Base-by-base conservation (phyloP, 495 filamentous ascomycete species). In the Sphaerosporella brunnea region DNA sequence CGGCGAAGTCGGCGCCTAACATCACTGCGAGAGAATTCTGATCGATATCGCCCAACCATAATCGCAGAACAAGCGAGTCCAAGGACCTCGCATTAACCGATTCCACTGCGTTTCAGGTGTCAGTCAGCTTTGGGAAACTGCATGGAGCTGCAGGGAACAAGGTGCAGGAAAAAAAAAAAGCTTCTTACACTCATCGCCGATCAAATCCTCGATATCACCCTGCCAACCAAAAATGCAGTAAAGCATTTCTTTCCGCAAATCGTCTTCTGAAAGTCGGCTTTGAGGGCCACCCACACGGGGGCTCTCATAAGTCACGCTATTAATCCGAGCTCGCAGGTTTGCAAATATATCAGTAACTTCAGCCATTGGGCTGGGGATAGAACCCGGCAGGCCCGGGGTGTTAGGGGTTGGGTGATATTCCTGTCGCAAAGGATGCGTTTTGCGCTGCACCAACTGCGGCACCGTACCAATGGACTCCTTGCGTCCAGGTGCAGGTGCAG, bases 191-290 rank as follows among this genome's bases (percentile, higher is more conserved):
- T 97, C 92, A 62, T 96, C 90, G 21, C 76, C 74, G 40, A 97
- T 77, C 56, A 97, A 64, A 30, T 74, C 77, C 42, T 86, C 74
- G 43, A 85, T 77, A 56, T 94, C 85, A 41, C 79, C 79, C 47
- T 84, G 77, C 85, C 88, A 96, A 8, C 90, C 92, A 66, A 97
- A 97, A 1, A 97, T 84, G 23, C 84, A 79, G 59, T 74, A 84
- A 16, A 97, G 68, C 92, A 96, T 96, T 64, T 93, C 83, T 30
- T 72, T 75, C 40, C 88, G 78, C 32, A 94, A 72, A 53, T 90
- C 80, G 60, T 95, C 81, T 21, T 87, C 77, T 1, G 80, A 88
- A 23, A 90, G 61, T 34, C 72, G 69, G 11, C 51, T 51, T 15
- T 48, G 45, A 71, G 3, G 77, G 71, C 51, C 83, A 77, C 5